Percentiles rank a stretch among this genome's conserved stretches.
These are phyloP conservation scores for Lachancea sp. DNA, from an alignment of 805 yeast genomes.

Conservation along the genomic window DNA sequence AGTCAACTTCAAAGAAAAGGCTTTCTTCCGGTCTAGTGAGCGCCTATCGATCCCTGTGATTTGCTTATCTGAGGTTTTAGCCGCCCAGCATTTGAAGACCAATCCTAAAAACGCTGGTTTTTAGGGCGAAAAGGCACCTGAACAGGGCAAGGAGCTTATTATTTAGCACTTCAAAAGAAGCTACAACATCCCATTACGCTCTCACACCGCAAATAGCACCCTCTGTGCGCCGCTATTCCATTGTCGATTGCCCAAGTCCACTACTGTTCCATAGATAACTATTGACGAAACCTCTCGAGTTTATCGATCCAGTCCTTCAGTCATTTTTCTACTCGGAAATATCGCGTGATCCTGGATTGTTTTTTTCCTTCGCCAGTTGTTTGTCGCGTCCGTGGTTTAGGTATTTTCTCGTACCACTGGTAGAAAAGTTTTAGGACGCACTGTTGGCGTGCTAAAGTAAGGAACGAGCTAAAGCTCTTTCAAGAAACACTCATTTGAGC, in stretches of 20 bases:
- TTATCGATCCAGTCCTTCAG: neutral
- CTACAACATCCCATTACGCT: too few relatives aligned
- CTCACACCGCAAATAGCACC: too few relatives aligned
- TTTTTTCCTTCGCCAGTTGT: neutral
- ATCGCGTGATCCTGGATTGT: neutral
- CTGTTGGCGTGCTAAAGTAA: neutral
- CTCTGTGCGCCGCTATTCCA: too few relatives aligned
- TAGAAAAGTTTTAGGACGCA: constrained; percentile 3
- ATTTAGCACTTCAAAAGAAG: too few relatives aligned
- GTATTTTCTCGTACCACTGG: neutral
- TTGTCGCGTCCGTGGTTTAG: neutral
- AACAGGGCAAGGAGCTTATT: too few relatives aligned
- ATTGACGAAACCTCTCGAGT: too few relatives aligned
- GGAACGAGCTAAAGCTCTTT: neutral
- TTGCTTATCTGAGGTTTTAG: neutral
- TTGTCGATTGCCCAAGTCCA: too few relatives aligned
- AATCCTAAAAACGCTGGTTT: too few relatives aligned
- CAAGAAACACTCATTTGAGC: neutral
- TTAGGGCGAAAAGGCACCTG: too few relatives aligned
- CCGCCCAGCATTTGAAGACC: neutral
- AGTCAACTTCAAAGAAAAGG: too few relatives aligned
- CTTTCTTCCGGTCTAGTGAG: too few relatives aligned
- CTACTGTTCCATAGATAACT: too few relatives aligned
- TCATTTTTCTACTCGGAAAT: neutral
- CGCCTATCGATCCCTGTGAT: neutral